A percentile compares a stretch with the other conserved stretches of the same genome.
These are phyloP conservation scores for Hypoxylon sp. DNA, from an alignment of 2,329 filamentous ascomycete genomes.

Conservation along the genomic window DNA sequence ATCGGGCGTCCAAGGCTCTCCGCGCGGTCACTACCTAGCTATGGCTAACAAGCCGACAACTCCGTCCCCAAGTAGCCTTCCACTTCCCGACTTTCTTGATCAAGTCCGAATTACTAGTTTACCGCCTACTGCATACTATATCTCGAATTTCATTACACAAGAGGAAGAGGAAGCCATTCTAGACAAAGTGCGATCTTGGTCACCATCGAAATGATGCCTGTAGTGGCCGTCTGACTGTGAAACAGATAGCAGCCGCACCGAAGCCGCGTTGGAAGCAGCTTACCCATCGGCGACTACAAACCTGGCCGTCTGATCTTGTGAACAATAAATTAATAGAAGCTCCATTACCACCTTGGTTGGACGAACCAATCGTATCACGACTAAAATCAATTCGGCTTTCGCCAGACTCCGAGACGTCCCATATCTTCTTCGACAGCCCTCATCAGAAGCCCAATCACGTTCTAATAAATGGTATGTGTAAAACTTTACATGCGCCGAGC, in stretches of 20 bases:
- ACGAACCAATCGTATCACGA: slow-evolving; percentile 76
- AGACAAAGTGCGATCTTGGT: slow-evolving; percentile 69
- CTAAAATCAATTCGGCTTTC: slow-evolving; percentile 66
- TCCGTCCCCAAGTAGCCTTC: slow-evolving; percentile 23
- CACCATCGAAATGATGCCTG: slow-evolving; percentile 26
- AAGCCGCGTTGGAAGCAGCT: slow-evolving; percentile 89
- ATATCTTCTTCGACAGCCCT: slow-evolving; percentile 75
- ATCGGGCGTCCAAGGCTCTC: slow-evolving; percentile 12
- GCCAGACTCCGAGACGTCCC: slow-evolving; percentile 47
- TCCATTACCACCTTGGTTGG: slow-evolving; percentile 82
- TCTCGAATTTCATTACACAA: slow-evolving; percentile 84
- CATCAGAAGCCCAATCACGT: slow-evolving; percentile 89
- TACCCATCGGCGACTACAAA: slow-evolving; percentile 90
- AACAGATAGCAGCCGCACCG: slow-evolving; percentile 73
- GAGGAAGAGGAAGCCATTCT: slow-evolving; percentile 81
- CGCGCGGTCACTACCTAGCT: slow-evolving; percentile 29
- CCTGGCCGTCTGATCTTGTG: slow-evolving; percentile 87
- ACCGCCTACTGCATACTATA: slow-evolving; percentile 82
- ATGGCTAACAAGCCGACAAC: slow-evolving; percentile 36
- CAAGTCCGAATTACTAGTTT: slow-evolving; percentile 67
- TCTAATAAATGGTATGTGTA: slow-evolving; percentile 78
- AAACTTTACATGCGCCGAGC: not conserved
- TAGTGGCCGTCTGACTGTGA: slow-evolving; percentile 59
- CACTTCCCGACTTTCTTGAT: slow-evolving; percentile 66
- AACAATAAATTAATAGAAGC: slow-evolving; percentile 82